phyloP scores from a whole-genome alignment of 2,329 filamentous ascomycete species.

The Talaromyces sp. region DNA sequence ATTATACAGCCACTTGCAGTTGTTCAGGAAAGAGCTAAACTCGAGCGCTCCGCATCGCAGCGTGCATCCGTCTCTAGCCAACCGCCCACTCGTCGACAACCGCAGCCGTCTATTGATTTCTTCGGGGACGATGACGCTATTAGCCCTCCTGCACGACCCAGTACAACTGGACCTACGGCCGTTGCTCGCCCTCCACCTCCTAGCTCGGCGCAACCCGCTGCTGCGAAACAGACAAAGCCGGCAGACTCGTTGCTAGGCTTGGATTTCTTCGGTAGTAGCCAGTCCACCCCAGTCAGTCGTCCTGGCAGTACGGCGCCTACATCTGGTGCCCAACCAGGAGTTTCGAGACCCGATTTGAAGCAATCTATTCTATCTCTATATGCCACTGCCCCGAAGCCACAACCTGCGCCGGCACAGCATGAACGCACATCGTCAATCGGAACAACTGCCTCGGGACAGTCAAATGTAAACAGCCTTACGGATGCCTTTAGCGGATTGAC shows the following conservation, averaged over 20 bases:
- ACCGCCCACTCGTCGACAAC: constrained; percentile 44
- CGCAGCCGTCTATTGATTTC: constrained; percentile 64
- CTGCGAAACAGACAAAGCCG: constrained; percentile 62
- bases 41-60: constrained; percentile 58
- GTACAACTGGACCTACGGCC: constrained; percentile 65
- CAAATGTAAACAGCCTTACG: constrained; percentile 62
- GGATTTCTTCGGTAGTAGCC: constrained; percentile 79
- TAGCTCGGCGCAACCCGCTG: constrained; percentile 51
- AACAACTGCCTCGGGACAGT: constrained; percentile 57
- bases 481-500: constrained; percentile 75
- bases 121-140: constrained; percentile 69
- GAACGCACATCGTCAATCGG: constrained; percentile 63
- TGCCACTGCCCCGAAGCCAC: constrained; percentile 76
- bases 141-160: constrained; percentile 65
- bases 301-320: constrained; percentile 77
- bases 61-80: constrained; percentile 41
- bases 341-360: constrained; percentile 88
- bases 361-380: constrained; percentile 97
- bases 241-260: constrained; percentile 84
- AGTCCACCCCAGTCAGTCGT: constrained; percentile 65
- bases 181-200: constrained; percentile 56
- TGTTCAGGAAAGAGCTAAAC: constrained; percentile 68
- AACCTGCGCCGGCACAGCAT: constrained; percentile 55
- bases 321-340: constrained; percentile 53
- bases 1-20: constrained; percentile 58